Base-by-base conservation (phyloP, 495 filamentous ascomycete species). In the Neohortaea acidophila region DNA sequence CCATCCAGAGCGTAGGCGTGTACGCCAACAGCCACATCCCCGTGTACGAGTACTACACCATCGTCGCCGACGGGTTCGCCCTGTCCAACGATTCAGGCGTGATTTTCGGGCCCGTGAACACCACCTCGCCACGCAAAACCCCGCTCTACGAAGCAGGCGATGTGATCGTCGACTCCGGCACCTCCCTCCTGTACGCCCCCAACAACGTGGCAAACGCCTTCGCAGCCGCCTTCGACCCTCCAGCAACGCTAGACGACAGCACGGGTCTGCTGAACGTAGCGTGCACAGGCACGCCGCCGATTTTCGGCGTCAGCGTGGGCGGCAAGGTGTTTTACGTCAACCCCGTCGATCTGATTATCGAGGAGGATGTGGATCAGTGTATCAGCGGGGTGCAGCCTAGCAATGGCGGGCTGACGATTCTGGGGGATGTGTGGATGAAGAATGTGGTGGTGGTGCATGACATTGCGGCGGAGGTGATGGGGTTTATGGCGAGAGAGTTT, bases 391-490 rank as follows among this genome's bases (percentile, higher is more conserved):
- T 55, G 13, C 50, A 54, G 41, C 18, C 30, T 22, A 29, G 30
- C 8, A 38, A 30, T 8, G 21, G 28, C 1, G 48, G 46, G 14
- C 32, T 56, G 42, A 40, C 39, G 21, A 71, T 81, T 17, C 44
- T 83, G 14, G 76, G 76, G 1, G 69, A 71, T 43, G 62, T 62
- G 0, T 81, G 77, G 46, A 59, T 78, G 60, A 76, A 73, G 54
- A 76, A 70, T 47, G 74, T 77, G 0, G 50, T 81, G 11, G 61
- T 63, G 0, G 68, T 75, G 7, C 77, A 73, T 49, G 72, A 79
- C 57, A 59, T 79, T 31, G 73, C 70, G 7, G 58, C 57, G 39
- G 61, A 61, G 19, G 53, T 66, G 61, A 63, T 77, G 66, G 47
- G 61, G 24, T 73, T 73, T 43, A 49, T 49, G 20, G 36, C 39